Conservation (phyloP, 1,139 yeast species). For the Arxiozyma bovina region DNA sequence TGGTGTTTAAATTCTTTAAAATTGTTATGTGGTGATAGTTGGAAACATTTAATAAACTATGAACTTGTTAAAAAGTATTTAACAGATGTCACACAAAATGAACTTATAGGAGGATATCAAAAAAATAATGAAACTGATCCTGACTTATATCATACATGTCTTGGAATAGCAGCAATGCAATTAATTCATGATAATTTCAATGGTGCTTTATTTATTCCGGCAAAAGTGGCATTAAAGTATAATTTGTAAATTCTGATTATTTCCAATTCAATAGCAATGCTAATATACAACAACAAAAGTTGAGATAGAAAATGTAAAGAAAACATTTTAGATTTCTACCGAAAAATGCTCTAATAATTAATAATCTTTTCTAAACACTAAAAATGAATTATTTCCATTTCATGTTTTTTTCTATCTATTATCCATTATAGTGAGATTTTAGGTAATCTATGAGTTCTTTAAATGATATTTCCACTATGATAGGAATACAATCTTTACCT, state of each 20-base stretch:
- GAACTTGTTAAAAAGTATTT: slow-evolving; percentile 40
- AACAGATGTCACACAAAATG: slow-evolving; percentile 52
- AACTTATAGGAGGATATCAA: slow-evolving; percentile 72
- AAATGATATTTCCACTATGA: not conserved
- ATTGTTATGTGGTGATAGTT: slow-evolving; percentile 26
- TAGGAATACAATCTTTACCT: not conserved
- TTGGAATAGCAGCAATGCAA: slow-evolving; percentile 52
- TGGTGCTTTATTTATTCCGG: slow-evolving; percentile 27
- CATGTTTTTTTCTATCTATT: not conserved
- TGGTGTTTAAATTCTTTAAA: slow-evolving; percentile 67
- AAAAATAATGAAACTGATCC: slow-evolving; percentile 58
- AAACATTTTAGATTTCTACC: not conserved
- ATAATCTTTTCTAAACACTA: not conserved
- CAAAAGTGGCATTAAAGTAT: slow-evolving; percentile 1
- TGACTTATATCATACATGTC: slow-evolving; percentile 59
- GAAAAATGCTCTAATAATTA: not conserved
- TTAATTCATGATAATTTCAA: slow-evolving; percentile 33
- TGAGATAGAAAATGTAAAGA: not conserved
- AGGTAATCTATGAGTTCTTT: not conserved
- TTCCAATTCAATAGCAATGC: too few species aligned
- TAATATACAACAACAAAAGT: too few species aligned
- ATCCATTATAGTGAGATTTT: not conserved
- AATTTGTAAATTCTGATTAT: not conserved
- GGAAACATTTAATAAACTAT: slow-evolving; percentile 33
- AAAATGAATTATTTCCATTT: too few species aligned